These are phyloP conservation scores for Ceratocystis harringtonii DNA, from an alignment of 2,329 filamentous ascomycete genomes.

Conservation along the genomic window DNA sequence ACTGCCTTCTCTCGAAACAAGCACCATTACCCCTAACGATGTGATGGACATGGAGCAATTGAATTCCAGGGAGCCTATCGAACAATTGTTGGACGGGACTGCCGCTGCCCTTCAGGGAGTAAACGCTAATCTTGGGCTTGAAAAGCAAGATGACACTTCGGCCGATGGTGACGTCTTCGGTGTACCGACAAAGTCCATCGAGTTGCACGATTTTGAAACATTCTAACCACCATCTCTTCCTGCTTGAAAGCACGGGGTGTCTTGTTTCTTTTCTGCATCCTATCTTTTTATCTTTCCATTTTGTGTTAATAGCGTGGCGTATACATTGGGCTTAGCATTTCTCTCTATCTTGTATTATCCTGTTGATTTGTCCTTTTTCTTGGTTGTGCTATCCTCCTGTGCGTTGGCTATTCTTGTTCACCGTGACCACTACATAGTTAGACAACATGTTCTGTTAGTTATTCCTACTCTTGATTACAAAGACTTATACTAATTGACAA, in stretches of 20 bases:
- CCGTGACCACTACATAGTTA: background rate
- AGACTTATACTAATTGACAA: background rate
- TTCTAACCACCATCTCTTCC: conserved; percentile 1
- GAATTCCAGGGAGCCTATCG: background rate
- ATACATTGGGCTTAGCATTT: conserved; percentile 4
- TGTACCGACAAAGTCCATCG: conserved; percentile 4
- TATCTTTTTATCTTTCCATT: background rate
- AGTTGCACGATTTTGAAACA: conserved; percentile 5
- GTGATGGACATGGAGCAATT: conserved; percentile 3
- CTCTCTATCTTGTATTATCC: background rate
- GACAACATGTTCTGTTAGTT: background rate
- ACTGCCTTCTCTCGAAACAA: conserved; percentile 14
- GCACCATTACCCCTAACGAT: conserved; percentile 12
- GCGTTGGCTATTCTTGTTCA: background rate
- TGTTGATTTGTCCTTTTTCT: conserved; percentile 5
- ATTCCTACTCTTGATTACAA: background rate
- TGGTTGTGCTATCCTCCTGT: background rate
- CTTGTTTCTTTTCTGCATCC: background rate
- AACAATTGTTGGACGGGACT: conserved; percentile 5
- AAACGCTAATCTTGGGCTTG: background rate
- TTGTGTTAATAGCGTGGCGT: conserved; percentile 10
- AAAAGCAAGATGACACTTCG: conserved; percentile 3
- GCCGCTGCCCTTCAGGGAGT: conserved; percentile 4
- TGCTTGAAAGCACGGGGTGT: background rate
- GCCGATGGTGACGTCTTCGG: conserved; percentile 15